phyloP scores from a whole-genome alignment of 352 stramenopile genomes.

The Pythium phragmiticola region DNA sequence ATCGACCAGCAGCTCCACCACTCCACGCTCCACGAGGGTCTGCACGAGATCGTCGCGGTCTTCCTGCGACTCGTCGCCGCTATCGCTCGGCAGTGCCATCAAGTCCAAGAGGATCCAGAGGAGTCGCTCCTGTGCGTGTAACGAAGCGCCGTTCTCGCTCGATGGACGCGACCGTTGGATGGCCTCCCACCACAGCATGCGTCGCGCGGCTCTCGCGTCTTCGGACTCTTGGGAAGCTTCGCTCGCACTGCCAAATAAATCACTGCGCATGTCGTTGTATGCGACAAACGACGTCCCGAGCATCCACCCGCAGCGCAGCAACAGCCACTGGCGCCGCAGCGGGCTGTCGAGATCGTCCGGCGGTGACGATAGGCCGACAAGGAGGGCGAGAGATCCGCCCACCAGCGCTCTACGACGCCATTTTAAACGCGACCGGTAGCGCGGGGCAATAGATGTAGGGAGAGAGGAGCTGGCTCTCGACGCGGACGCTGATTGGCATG shows the following conservation, averaged over 20 bases:
- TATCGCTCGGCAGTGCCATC: background rate
- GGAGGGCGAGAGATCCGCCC: slow-evolving; percentile 3
- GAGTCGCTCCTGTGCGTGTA: slow-evolving; percentile 8
- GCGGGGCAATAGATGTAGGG: background rate
- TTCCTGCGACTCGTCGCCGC: slow-evolving; percentile 19
- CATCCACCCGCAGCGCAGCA: slow-evolving; percentile 31
- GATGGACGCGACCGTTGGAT: slow-evolving; percentile 14
- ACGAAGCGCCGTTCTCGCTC: background rate
- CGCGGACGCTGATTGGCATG: slow-evolving; percentile 1
- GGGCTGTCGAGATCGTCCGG: slow-evolving; percentile 7
- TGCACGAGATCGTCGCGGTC: slow-evolving; percentile 21
- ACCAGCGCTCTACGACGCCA: slow-evolving; percentile 14
- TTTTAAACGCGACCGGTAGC: slow-evolving; percentile 7
- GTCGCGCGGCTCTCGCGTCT: slow-evolving; percentile 3
- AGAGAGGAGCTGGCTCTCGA: background rate
- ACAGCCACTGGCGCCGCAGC: slow-evolving; percentile 13
- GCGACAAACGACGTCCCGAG: slow-evolving; percentile 31
- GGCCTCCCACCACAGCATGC: slow-evolving; percentile 29
- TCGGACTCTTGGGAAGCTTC: background rate
- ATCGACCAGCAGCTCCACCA: slow-evolving; percentile 36
- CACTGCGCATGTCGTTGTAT: slow-evolving; percentile 23
- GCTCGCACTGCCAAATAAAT: slow-evolving; percentile 17
- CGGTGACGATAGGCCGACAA: background rate
- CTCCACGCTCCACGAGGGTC: slow-evolving; percentile 30
- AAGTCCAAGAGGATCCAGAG: slow-evolving; percentile 21